phyloP scores from a whole-genome alignment of 805 yeast species.

The Sungouiozyma ichnusensis region DNA sequence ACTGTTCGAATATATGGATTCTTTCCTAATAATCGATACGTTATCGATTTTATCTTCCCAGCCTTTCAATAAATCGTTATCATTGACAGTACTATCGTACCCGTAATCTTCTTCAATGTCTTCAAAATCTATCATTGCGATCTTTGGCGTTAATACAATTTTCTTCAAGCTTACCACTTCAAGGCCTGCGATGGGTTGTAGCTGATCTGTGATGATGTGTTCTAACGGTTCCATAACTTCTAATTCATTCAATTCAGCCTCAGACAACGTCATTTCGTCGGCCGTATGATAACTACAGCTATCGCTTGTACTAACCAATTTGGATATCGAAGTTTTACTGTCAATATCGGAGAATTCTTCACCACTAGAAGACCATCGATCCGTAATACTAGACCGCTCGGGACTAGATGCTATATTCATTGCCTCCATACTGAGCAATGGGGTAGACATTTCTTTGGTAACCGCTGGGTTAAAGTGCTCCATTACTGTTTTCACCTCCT shows the following conservation, averaged over 20 bases:
- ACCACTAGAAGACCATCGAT: conserved; percentile 15
- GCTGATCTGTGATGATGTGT: background rate
- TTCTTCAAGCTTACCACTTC: background rate
- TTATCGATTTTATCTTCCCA: conserved; percentile 12
- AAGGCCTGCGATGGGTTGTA: background rate
- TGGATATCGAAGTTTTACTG: background rate
- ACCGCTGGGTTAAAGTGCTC: background rate
- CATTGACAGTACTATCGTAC: conserved; percentile 1
- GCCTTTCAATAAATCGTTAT: conserved; percentile 2
- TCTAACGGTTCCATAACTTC: background rate
- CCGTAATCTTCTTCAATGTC: conserved; percentile 5
- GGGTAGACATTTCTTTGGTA: background rate
- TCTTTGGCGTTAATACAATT: background rate
- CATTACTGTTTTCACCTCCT: background rate
- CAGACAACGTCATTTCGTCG: background rate
- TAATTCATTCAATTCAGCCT: background rate
- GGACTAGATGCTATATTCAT: conserved; percentile 17
- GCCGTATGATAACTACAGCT: background rate
- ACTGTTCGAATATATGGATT: background rate
- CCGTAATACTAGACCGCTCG: conserved; percentile 10
- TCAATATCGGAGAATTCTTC: conserved; percentile 13
- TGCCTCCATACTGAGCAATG: background rate
- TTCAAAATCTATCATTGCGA: conserved; percentile 4
- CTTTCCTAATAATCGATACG: conserved; percentile 1
- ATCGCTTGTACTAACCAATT: background rate